Evolutionary conservation across 2,329 filamentous ascomycete species (phyloP).

Genomic region (Drechslerella dactyloides): DNA sequence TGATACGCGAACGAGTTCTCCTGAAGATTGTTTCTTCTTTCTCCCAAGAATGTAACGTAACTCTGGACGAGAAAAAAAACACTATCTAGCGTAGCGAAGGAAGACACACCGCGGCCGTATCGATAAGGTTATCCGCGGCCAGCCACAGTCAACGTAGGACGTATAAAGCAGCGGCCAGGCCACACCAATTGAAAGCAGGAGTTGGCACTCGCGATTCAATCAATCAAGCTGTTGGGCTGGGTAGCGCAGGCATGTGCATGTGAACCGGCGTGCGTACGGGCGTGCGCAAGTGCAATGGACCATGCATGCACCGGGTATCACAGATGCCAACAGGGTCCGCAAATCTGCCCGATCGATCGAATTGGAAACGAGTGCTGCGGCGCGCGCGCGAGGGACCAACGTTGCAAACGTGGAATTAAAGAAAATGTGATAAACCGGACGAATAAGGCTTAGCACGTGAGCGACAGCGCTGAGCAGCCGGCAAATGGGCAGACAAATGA

Average conservation of each 20-base stretch:
- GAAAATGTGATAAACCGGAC: constrained; percentile 12
- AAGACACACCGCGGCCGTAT: background rate
- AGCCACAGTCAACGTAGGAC: background rate
- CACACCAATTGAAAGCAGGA: background rate
- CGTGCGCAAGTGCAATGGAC: constrained; percentile 1
- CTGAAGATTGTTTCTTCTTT: constrained; percentile 7
- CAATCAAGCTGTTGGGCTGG: background rate
- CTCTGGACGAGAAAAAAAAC: background rate
- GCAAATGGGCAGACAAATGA: background rate
- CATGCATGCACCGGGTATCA: constrained; percentile 11
- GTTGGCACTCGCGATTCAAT: background rate
- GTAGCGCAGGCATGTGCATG: background rate
- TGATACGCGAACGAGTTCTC: constrained; percentile 29
- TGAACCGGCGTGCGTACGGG: background rate
- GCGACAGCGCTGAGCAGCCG: background rate
- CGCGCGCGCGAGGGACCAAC: background rate
- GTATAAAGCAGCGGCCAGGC: background rate
- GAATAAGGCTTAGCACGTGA: constrained; percentile 20
- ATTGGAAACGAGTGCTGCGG: constrained; percentile 1
- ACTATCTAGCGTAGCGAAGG: background rate
- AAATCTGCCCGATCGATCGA: constrained; percentile 6
- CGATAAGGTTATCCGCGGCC: constrained; percentile 1
- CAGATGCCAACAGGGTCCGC: constrained; percentile 1
- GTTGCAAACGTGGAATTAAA: constrained; percentile 1
- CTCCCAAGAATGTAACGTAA: constrained; percentile 1